A percentile compares a stretch with the other conserved stretches of the same genome.
These are phyloP conservation scores for Aspergillus fructus DNA, from an alignment of 2,329 filamentous ascomycete genomes.

Conservation along the genomic window DNA sequence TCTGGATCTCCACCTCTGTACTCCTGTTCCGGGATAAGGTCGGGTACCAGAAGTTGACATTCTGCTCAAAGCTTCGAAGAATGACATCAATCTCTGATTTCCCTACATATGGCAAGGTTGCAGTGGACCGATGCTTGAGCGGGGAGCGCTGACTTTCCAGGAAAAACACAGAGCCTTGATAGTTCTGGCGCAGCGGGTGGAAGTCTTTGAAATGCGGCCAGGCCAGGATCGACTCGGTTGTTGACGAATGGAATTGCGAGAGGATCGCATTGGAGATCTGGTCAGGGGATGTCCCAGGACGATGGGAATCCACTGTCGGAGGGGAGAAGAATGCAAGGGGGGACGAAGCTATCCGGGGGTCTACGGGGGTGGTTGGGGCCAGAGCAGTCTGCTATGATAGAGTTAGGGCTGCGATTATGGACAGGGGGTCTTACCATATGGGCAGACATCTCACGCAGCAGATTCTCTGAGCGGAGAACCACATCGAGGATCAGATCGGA, in stretches of 20 bases:
- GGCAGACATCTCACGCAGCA: constrained; percentile 47
- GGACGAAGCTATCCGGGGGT: constrained; percentile 10
- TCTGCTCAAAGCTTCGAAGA: constrained; percentile 46
- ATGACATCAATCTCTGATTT: constrained; percentile 44
- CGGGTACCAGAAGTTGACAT: constrained; percentile 56
- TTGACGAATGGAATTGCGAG: constrained; percentile 52
- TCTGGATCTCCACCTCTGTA: constrained; percentile 29
- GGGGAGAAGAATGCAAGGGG: constrained; percentile 17
- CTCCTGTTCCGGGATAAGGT: constrained; percentile 47
- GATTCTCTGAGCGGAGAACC: constrained; percentile 49
- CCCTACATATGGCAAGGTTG: constrained; percentile 45
- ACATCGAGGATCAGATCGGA: constrained; percentile 54
- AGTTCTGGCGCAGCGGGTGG: constrained; percentile 44
- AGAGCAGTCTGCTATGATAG: constrained; percentile 8
- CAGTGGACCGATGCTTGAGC: constrained; percentile 25
- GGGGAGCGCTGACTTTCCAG: constrained; percentile 47
- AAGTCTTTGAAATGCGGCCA: constrained; percentile 53
- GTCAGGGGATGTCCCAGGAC: constrained; percentile 31
- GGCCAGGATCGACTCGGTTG: constrained; percentile 52
- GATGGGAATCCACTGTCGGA: constrained; percentile 18
- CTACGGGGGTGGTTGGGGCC: constrained; percentile 6
- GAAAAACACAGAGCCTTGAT: constrained; percentile 48
- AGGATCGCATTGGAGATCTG: constrained; percentile 45
- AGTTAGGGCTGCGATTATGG: neutral
- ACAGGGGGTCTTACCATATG: constrained; percentile 32